Percentiles rank a stretch among this genome's conserved stretches.
These are phyloP conservation scores for Paecilomyces niveus DNA, from an alignment of 2,329 filamentous ascomycete species.

Conservation along the genomic window DNA sequence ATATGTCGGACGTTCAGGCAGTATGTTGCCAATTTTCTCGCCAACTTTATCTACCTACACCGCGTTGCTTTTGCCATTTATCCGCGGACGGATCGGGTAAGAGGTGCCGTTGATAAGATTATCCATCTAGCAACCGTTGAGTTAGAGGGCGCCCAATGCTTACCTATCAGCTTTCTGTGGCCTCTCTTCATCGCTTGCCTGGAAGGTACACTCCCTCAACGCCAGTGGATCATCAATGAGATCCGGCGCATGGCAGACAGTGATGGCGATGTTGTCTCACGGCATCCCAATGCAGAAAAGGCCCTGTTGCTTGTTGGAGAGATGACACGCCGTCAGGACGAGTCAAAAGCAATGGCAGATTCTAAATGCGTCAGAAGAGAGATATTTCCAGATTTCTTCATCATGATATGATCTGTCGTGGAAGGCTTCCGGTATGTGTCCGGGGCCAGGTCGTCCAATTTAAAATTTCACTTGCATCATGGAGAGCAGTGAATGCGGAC, in stretches of 20 bases:
- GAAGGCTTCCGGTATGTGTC: background rate
- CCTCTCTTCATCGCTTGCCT: slow-evolving; percentile 27
- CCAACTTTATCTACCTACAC: slow-evolving; percentile 29
- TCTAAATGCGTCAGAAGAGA: slow-evolving; percentile 26
- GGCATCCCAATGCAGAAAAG: slow-evolving; percentile 26
- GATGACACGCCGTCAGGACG: slow-evolving; percentile 27
- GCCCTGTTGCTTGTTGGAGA: slow-evolving; percentile 24
- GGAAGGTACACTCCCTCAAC: slow-evolving; percentile 23
- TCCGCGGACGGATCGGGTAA: slow-evolving; percentile 28
- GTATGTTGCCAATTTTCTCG: slow-evolving; percentile 28
- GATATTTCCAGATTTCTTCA: slow-evolving; percentile 26
- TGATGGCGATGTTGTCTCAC: slow-evolving; percentile 2
- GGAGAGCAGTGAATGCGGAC: background rate
- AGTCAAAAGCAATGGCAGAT: slow-evolving; percentile 26
- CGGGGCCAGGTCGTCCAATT: background rate
- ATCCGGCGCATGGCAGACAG: slow-evolving; percentile 24
- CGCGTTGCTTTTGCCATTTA: slow-evolving; percentile 32
- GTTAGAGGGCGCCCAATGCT: slow-evolving; percentile 9
- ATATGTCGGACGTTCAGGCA: slow-evolving; percentile 26
- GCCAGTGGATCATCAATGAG: slow-evolving; percentile 24
- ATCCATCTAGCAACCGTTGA: slow-evolving; percentile 27
- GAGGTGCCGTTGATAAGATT: slow-evolving; percentile 27
- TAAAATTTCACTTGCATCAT: background rate
- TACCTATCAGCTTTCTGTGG: slow-evolving; percentile 28
- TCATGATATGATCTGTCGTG: slow-evolving; percentile 19